These are phyloP conservation scores for Endotrypanum monterogeii DNA, from an alignment of 208 protist genomes.

Conservation along the genomic window DNA sequence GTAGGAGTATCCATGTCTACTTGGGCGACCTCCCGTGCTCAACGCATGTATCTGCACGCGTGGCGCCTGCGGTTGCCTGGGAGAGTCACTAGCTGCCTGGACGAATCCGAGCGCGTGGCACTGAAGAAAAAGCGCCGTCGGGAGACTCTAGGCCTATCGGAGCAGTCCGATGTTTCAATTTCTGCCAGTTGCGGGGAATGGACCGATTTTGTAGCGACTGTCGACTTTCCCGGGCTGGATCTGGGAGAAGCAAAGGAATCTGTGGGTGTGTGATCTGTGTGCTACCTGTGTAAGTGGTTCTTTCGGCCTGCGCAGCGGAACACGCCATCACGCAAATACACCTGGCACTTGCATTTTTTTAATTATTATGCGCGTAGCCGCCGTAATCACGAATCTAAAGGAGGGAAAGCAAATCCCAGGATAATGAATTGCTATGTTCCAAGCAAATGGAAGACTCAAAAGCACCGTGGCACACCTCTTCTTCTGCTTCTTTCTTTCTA, in stretches of 20 bases:
- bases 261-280: background rate
- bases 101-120: slow-evolving; percentile 37
- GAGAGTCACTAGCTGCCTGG: slow-evolving; percentile 14
- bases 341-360: too few relatives aligned
- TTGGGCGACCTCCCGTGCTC: slow-evolving; percentile 15
- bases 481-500: background rate
- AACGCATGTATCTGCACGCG: slow-evolving; percentile 82
- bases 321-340: background rate
- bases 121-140: slow-evolving; percentile 65
- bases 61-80: slow-evolving; percentile 65
- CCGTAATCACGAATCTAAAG: background rate
- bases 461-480: too few relatives aligned
- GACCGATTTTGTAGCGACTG: slow-evolving; percentile 46
- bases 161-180: slow-evolving; percentile 10
- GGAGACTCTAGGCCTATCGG: slow-evolving; percentile 46
- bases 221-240: slow-evolving; percentile 14
- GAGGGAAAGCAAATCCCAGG: background rate
- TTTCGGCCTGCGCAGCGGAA: background rate
- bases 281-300: background rate
- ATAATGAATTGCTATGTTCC: background rate
- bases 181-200: slow-evolving; percentile 16
- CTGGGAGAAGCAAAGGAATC: slow-evolving; percentile 3
- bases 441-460: background rate
- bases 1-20: background rate
- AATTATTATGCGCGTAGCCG: background rate